Percentiles rank a stretch among this genome's conserved stretches.
Conservation (phyloP, 345 rosid genomes). For the Eucalyptus microcorys region DNA sequence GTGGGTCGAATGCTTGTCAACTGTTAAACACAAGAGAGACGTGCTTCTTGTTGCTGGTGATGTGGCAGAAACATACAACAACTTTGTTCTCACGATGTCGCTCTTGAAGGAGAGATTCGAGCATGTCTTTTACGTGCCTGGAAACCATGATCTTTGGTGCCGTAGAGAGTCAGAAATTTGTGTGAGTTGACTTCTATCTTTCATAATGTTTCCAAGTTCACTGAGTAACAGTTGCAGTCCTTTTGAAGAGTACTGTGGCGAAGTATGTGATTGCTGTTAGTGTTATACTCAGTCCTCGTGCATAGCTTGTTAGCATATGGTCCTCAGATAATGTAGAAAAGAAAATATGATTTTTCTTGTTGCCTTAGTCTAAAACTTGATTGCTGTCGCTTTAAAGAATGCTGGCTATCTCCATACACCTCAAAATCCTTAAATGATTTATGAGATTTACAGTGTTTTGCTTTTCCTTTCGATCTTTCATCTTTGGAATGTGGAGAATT, state of each 20-base stretch:
- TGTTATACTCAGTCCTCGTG: background rate
- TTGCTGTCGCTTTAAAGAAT: background rate
- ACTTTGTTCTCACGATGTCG: slow-evolving; percentile 40
- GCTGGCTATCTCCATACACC: background rate
- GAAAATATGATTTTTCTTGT: background rate
- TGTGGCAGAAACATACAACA: slow-evolving; percentile 39
- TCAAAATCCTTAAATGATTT: background rate
- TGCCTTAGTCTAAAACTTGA: background rate
- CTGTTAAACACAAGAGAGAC: slow-evolving; percentile 16
- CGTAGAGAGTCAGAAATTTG: slow-evolving; percentile 14
- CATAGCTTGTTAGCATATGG: background rate
- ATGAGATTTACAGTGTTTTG: background rate
- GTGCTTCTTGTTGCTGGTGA: slow-evolving; percentile 57
- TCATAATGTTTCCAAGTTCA: background rate
- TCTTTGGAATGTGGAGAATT: background rate
- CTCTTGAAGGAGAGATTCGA: slow-evolving; percentile 42
- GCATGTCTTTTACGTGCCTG: slow-evolving; percentile 46
- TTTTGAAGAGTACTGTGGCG: background rate
- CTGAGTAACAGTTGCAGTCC: background rate
- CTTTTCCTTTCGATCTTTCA: background rate
- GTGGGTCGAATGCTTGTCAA: slow-evolving; percentile 40
- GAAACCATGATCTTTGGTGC: slow-evolving; percentile 66
- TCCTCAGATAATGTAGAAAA: background rate
- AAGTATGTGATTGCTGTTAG: background rate
- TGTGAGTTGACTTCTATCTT: slow-evolving; percentile 13